Evolutionary conservation across 1,284 basidiomycete species (phyloP).

Genomic region (Leccinum solheimii): DNA sequence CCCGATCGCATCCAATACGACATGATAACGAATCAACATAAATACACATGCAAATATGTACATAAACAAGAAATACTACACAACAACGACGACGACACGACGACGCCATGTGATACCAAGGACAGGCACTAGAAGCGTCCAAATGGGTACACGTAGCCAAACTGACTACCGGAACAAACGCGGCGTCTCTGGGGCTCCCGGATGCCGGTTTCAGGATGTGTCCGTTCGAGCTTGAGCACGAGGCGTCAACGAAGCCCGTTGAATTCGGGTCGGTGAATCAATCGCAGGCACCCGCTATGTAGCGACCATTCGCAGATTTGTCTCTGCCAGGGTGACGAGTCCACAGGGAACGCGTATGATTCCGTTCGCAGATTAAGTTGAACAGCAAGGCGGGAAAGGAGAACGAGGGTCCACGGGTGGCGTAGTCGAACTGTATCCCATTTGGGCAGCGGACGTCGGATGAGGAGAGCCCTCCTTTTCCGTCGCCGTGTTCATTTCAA

Average conservation of each 20-base stretch:
- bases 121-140: background rate
- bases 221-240: slow-evolving; percentile 53
- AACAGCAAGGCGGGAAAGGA: background rate
- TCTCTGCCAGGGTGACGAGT: background rate
- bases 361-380: background rate
- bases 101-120: background rate
- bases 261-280: slow-evolving; percentile 43
- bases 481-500: slow-evolving; percentile 5
- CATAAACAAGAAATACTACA: background rate
- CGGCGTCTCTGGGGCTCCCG: background rate
- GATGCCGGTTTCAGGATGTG: slow-evolving; percentile 17
- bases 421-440: background rate
- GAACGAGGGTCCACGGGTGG: background rate
- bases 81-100: background rate
- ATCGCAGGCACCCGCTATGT: slow-evolving; percentile 40
- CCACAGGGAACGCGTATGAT: background rate
- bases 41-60: background rate
- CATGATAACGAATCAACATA: background rate
- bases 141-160: background rate
- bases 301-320: slow-evolving; percentile 1
- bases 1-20: slow-evolving; percentile 3
- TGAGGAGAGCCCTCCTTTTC: slow-evolving; percentile 13
- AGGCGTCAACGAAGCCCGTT: slow-evolving; percentile 51
- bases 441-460: slow-evolving; percentile 1
- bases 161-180: background rate